These are phyloP conservation scores for Lasiodiplodia sp. DNA, from an alignment of 2,329 filamentous ascomycete species.

Conservation along the genomic window DNA sequence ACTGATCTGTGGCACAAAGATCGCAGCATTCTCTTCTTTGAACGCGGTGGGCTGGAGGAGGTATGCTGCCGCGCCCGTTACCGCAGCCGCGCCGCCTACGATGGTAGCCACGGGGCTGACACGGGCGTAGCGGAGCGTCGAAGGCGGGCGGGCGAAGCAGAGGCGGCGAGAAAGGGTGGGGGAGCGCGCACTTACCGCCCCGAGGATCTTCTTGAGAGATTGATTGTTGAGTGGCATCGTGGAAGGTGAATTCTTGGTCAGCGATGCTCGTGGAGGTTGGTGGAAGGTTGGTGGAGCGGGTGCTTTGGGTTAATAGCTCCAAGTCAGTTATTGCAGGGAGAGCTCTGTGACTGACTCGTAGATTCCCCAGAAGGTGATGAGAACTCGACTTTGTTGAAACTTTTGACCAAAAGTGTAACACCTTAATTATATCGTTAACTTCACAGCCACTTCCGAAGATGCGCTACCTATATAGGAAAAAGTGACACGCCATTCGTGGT, in stretches of 20 bases:
- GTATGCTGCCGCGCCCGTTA: neutral
- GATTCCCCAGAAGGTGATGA: too few species aligned
- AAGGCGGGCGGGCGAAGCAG: neutral
- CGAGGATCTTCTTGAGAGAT: neutral
- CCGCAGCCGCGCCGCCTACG: neutral
- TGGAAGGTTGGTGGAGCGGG: neutral
- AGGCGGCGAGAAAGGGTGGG: neutral
- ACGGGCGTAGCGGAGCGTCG: neutral
- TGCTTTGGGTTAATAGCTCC: neutral
- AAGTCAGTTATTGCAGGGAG: neutral
- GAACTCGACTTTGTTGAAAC: too few species aligned
- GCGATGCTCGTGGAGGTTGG: neutral
- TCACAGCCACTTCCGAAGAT: too few species aligned
- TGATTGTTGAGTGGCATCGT: neutral
- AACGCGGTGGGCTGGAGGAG: neutral
- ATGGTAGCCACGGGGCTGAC: conserved; percentile 7
- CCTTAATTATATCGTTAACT: too few species aligned
- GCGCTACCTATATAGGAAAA: too few species aligned
- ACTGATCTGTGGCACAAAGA: neutral
- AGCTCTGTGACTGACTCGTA: neutral
- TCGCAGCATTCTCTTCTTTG: neutral
- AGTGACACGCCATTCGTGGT: too few species aligned
- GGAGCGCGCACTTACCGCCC: neutral
- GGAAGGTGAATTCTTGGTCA: neutral
- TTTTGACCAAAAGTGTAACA: too few species aligned